Percentiles rank a stretch among this genome's conserved stretches.
Evolutionary conservation across 106 monocot species (phyloP).

Genomic region (Dendrobium nobile): DNA sequence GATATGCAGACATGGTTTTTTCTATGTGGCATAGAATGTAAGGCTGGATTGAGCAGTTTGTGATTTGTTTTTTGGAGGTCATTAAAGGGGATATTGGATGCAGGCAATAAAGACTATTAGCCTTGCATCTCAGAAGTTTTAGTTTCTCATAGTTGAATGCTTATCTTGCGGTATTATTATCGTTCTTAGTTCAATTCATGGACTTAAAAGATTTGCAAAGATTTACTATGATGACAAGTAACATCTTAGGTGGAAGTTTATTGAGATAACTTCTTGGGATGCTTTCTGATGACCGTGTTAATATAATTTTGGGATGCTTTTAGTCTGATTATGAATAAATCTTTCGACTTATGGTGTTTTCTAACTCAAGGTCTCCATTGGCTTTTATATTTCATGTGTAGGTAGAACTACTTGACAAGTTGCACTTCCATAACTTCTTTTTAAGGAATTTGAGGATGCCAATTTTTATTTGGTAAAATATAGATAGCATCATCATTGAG

Average conservation of each 20-base stretch:
- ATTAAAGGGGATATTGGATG: neutral
- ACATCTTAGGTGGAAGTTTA: neutral
- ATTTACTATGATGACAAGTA: neutral
- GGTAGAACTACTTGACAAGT: neutral
- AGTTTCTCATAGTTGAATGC: neutral
- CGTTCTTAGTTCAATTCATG: neutral
- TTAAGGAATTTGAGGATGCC: neutral
- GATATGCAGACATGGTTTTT: no score
- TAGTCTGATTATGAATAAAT: neutral
- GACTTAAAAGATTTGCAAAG: neutral
- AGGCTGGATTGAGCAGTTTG: neutral
- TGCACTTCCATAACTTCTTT: neutral
- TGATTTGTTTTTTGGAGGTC: neutral
- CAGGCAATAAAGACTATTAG: neutral
- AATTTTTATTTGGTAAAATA: neutral
- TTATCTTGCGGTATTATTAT: neutral
- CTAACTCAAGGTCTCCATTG: neutral
- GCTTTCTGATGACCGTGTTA: neutral
- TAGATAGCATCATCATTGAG: no score
- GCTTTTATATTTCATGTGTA: neutral
- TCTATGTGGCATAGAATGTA: no score
- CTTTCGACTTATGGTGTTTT: neutral
- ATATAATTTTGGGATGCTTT: neutral
- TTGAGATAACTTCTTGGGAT: neutral
- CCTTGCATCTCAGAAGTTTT: neutral